Percentiles rank a stretch among this genome's conserved stretches.
Conservation (phyloP, 495 filamentous ascomycete genomes). For the Ramalina intermedia region DNA sequence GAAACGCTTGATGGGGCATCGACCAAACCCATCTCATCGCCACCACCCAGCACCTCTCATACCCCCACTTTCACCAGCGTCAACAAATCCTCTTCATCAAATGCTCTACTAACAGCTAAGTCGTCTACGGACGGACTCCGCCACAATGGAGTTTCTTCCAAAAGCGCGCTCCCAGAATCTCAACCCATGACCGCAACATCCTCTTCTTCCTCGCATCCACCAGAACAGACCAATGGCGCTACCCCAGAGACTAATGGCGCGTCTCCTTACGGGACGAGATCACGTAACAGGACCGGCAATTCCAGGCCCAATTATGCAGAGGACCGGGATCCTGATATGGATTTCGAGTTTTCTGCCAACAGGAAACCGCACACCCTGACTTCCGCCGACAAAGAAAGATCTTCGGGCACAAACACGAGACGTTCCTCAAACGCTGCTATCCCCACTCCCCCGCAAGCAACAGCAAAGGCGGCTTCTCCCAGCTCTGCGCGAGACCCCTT, state of each 20-base stretch:
- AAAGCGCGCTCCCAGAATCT: constrained; percentile 16
- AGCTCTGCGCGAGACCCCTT: constrained; percentile 37
- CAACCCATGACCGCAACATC: constrained; percentile 38
- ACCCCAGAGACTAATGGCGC: constrained; percentile 31
- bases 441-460: constrained; percentile 6
- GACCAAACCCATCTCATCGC: constrained; percentile 5
- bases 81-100: constrained; percentile 3
- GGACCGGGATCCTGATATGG: constrained; percentile 83
- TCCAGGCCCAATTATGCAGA: constrained; percentile 91
- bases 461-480: constrained; percentile 14
- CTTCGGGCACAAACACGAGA: constrained; percentile 26
- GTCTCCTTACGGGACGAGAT: constrained; percentile 88
- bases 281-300: constrained; percentile 69
- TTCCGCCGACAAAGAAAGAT: constrained; percentile 27
- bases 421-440: constrained; percentile 23
- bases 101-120: constrained; percentile 1
- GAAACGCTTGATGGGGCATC: constrained; percentile 11
- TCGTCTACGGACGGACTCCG: constrained; percentile 8
- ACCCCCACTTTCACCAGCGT: constrained; percentile 3
- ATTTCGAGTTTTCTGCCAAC: constrained; percentile 43
- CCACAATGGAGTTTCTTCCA: constrained; percentile 1
- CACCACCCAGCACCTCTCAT: constrained; percentile 4
- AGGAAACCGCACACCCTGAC: constrained; percentile 28
- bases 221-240: constrained; percentile 25
- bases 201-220: constrained; percentile 25